These are phyloP conservation scores for Leishmania braziliensis DNA, from an alignment of 208 protist genomes.

Conservation along the genomic window DNA sequence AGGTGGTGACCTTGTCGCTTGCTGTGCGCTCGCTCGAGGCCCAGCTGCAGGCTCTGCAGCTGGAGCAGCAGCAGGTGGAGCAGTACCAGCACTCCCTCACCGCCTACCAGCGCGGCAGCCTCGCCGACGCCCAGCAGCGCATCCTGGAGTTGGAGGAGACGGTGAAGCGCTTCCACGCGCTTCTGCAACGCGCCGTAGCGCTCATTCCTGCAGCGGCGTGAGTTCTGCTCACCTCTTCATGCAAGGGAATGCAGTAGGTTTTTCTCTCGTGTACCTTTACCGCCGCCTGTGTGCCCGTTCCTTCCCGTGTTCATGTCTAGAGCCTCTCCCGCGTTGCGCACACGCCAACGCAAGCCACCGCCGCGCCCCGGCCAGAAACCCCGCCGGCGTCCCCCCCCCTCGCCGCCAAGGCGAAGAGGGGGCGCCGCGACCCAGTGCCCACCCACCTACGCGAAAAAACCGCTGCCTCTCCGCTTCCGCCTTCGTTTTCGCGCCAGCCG, in stretches of 20 bases:
- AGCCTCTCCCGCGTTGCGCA: neutral
- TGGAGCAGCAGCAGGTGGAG: slow-evolving; percentile 31
- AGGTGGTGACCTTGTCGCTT: slow-evolving; percentile 13
- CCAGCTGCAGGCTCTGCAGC: slow-evolving; percentile 16
- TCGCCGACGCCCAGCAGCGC: slow-evolving; percentile 40
- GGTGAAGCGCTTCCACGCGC: slow-evolving; percentile 48
- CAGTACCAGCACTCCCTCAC: slow-evolving; percentile 16
- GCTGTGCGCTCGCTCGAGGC: slow-evolving; percentile 20
- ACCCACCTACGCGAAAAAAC: too few relatives aligned
- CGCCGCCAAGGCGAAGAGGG: neutral
- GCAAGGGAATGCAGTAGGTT: neutral
- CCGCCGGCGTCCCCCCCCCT: neutral
- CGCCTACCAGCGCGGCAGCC: slow-evolving; percentile 27
- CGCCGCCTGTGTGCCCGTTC: neutral
- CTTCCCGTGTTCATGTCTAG: neutral
- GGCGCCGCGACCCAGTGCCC: too few relatives aligned
- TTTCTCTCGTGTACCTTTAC: neutral
- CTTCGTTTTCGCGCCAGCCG: too few relatives aligned
- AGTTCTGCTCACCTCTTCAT: neutral
- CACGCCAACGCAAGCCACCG: neutral
- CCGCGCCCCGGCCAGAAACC: neutral
- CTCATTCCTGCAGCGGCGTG: slow-evolving; percentile 40
- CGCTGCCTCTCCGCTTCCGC: neutral
- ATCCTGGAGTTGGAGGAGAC: slow-evolving; percentile 64
- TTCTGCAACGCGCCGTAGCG: slow-evolving; percentile 48